Conservation (phyloP, 208 protist genomes). For the Crithidia fasciculata region DNA sequence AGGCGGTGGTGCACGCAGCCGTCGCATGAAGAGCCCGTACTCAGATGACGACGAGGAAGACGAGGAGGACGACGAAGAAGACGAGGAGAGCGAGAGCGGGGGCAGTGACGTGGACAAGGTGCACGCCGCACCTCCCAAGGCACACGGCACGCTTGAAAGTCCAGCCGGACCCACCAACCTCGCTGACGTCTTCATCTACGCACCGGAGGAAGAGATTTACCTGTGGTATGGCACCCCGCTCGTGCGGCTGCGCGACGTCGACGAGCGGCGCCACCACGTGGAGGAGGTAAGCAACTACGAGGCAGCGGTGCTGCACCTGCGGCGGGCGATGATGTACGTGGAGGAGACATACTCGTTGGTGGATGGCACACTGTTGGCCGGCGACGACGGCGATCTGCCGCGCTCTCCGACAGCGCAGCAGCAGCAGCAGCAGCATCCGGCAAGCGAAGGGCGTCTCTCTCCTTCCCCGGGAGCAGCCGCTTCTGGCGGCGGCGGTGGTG, state of each 20-base stretch:
- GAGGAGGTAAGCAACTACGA: slow-evolving; percentile 60
- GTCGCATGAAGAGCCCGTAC: neutral
- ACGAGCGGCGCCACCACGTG: slow-evolving; percentile 45
- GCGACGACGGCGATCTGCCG: slow-evolving; percentile 33
- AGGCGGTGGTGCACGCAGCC: neutral
- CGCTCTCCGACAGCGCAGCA: neutral
- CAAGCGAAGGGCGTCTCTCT: neutral
- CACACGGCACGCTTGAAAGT: slow-evolving; percentile 50
- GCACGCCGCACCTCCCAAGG: neutral
- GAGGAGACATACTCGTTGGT: slow-evolving; percentile 86
- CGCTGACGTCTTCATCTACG: slow-evolving; percentile 45
- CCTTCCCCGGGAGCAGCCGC: neutral
- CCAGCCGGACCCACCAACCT: slow-evolving; percentile 11
- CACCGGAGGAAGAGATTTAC: slow-evolving; percentile 65
- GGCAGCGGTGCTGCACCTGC: slow-evolving; percentile 68
- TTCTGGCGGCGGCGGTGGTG: neutral
- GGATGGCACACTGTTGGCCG: slow-evolving; percentile 48
- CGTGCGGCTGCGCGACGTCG: slow-evolving; percentile 47
- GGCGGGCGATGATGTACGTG: slow-evolving; percentile 86
- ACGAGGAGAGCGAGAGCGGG: slow-evolving; percentile 13
- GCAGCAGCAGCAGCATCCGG: neutral
- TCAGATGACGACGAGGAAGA: neutral
- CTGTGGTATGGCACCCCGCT: slow-evolving; percentile 78
- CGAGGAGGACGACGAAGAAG: slow-evolving; percentile 27
- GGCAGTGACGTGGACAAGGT: slow-evolving; percentile 2